Conservation (phyloP, 129 eudicot genomes). For the Flaveria brownii region DNA sequence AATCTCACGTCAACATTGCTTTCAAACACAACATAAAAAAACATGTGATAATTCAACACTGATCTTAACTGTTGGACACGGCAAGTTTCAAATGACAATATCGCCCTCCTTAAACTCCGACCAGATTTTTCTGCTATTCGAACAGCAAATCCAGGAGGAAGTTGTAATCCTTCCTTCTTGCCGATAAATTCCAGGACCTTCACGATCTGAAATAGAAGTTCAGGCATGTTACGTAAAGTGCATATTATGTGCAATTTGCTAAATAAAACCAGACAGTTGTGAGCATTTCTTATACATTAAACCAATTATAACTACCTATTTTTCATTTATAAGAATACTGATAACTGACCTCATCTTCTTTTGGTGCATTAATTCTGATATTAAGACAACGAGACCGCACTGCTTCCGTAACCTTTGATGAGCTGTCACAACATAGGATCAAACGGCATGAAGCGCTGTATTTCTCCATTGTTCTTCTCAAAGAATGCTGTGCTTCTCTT, state of each 20-base stretch:
- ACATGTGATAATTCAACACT: neutral
- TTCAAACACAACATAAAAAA: neutral
- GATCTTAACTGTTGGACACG: slow-evolving; percentile 91
- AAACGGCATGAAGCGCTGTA: slow-evolving; percentile 87
- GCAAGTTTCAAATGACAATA: slow-evolving; percentile 83
- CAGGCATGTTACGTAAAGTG: neutral
- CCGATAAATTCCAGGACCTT: slow-evolving; percentile 82
- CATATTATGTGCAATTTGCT: neutral
- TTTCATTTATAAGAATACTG: neutral
- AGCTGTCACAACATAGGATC: slow-evolving; percentile 91
- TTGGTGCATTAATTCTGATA: slow-evolving; percentile 77
- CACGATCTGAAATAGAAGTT: slow-evolving; percentile 55
- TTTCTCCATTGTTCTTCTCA: slow-evolving; percentile 95
- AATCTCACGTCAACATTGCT: slow-evolving; percentile 25
- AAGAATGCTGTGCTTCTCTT: slow-evolving; percentile 94
- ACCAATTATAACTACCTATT: neutral
- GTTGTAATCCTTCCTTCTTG: slow-evolving; percentile 80
- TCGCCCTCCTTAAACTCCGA: slow-evolving; percentile 90
- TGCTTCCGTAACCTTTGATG: slow-evolving; percentile 95
- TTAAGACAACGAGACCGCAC: slow-evolving; percentile 93
- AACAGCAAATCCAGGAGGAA: slow-evolving; percentile 74
- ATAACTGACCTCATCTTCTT: slow-evolving; percentile 67
- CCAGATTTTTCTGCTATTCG: slow-evolving; percentile 87
- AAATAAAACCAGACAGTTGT: neutral
- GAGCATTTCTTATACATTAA: too few species aligned